Evolutionary conservation across 2,329 filamentous ascomycete genomes (phyloP).

Genomic region (Cordyceps farinosa): DNA sequence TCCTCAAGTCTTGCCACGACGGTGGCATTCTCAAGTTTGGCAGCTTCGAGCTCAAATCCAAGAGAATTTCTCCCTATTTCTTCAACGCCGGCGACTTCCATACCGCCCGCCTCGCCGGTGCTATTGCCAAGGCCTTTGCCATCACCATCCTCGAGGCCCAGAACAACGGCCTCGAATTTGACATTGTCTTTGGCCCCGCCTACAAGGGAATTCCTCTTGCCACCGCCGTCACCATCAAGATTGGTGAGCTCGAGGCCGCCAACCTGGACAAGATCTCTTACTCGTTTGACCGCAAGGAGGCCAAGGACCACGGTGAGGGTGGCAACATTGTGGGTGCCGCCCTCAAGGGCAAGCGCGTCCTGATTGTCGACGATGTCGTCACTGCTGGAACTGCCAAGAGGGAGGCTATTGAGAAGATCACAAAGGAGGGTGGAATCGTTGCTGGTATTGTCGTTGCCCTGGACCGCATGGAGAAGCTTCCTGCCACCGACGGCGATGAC

Average conservation of each 20-base stretch:
- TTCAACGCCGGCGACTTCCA: constrained; percentile 95
- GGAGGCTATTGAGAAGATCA: constrained; percentile 87
- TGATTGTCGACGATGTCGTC: constrained; percentile 96
- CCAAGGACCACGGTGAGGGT: constrained; percentile 93
- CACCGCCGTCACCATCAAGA: constrained; percentile 69
- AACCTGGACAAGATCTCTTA: constrained; percentile 72
- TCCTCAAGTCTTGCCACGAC: constrained; percentile 65
- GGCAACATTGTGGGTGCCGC: constrained; percentile 87
- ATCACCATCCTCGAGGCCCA: constrained; percentile 53
- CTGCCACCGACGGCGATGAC: constrained; percentile 61
- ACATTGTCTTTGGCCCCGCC: constrained; percentile 88
- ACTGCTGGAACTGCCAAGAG: constrained; percentile 92
- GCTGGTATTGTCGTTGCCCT: constrained; percentile 86
- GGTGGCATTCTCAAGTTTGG: constrained; percentile 76
- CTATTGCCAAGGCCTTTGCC: constrained; percentile 80
- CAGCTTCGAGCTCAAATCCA: constrained; percentile 86
- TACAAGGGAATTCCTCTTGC: constrained; percentile 98
- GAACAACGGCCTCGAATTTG: constrained; percentile 55
- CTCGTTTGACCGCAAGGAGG: constrained; percentile 93
- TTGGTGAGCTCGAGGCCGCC: constrained; percentile 63
- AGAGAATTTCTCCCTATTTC: constrained; percentile 90
- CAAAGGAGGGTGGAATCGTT: constrained; percentile 76
- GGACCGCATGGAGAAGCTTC: constrained; percentile 81
- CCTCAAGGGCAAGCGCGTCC: constrained; percentile 76
- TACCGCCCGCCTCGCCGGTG: constrained; percentile 69